These are phyloP conservation scores for Ophiostoma novo-ulmi DNA, from an alignment of 2,329 filamentous ascomycete genomes.

Conservation along the genomic window DNA sequence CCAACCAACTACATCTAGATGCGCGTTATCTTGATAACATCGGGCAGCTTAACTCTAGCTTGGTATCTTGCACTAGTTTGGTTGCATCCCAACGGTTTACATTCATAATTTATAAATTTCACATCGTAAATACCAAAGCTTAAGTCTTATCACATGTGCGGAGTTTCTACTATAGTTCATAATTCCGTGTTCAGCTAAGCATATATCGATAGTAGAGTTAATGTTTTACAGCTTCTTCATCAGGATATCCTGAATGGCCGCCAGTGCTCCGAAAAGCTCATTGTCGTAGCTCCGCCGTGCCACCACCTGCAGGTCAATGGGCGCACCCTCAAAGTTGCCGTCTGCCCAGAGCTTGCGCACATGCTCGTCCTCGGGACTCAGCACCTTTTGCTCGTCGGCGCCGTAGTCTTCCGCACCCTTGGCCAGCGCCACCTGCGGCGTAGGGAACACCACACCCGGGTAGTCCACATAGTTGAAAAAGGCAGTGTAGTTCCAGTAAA, in stretches of 20 bases:
- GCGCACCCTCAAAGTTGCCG: conserved; percentile 16
- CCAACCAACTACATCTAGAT: not conserved
- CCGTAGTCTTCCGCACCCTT: conserved; percentile 14
- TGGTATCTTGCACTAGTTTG: not conserved
- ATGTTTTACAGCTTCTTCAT: not conserved
- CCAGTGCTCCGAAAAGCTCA: conserved; percentile 11
- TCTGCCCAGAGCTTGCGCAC: conserved; percentile 11
- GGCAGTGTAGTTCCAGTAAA: conserved; percentile 17
- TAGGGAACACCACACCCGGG: conserved; percentile 7
- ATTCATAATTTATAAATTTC: not conserved
- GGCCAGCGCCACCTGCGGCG: conserved; percentile 1
- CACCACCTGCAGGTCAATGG: conserved; percentile 15
- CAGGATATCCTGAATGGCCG: not conserved
- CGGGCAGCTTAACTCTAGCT: not conserved
- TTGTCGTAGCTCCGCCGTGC: conserved; percentile 17
- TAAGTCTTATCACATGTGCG: not conserved
- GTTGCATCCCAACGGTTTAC: not conserved
- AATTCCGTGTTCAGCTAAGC: not conserved
- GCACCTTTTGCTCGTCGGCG: not conserved
- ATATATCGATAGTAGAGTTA: not conserved
- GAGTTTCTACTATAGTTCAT: not conserved
- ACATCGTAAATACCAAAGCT: not conserved
- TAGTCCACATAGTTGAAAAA: conserved; percentile 17
- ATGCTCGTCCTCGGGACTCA: conserved; percentile 14
- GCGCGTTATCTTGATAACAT: not conserved